Evolutionary conservation across 768 basidiomycete genomes (phyloP).

Genomic region (Exidia glandulosa): DNA sequence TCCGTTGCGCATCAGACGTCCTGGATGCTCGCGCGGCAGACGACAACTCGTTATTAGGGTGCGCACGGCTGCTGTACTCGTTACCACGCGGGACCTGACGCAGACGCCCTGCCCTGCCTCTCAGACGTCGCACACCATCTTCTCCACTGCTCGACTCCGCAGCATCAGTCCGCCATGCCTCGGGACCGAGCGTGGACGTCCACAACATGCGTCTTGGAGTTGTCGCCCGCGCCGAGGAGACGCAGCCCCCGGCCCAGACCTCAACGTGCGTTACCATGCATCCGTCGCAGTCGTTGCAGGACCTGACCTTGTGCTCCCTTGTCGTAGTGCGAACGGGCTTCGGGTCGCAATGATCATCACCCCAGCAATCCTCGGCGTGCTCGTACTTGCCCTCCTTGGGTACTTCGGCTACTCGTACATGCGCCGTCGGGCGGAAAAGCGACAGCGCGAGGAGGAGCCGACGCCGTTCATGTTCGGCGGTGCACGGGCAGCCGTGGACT

Average conservation of each 20-base stretch:
- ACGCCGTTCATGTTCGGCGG: not conserved
- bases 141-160: too few relatives aligned
- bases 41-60: too few relatives aligned
- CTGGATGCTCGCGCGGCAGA: too few relatives aligned
- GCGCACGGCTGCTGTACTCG: too few relatives aligned
- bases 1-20: too few relatives aligned
- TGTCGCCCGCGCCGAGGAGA: not conserved
- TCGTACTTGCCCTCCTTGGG: not conserved
- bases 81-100: too few relatives aligned
- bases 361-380: not conserved
- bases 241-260: too few relatives aligned
- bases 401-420: not conserved
- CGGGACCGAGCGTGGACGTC: not conserved
- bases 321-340: not conserved
- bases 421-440: not conserved
- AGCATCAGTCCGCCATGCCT: not conserved
- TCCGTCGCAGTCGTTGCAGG: too few relatives aligned
- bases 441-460: not conserved
- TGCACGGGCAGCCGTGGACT: not conserved
- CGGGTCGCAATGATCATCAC: not conserved
- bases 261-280: too few relatives aligned
- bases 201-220: not conserved
- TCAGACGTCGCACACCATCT: not conserved
- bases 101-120: too few relatives aligned
- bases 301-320: not conserved